phyloP scores from a whole-genome alignment of 805 yeast species.

The Cyberlindnera suaveolens region DNA sequence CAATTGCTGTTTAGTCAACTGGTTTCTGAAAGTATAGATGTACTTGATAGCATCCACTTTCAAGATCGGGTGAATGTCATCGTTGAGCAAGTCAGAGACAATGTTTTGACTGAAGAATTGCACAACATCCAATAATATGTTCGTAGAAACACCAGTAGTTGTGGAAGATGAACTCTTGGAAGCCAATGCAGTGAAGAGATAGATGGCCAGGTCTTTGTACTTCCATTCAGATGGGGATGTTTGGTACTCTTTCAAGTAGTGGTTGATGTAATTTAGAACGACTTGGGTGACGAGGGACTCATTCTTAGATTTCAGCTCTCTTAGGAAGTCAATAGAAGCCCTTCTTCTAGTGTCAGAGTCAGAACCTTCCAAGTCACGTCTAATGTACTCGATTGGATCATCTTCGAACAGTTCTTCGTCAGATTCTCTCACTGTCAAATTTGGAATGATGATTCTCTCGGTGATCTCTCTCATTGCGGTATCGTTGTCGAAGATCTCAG shows the following conservation, averaged over 20 bases:
- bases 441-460: slow-evolving; percentile 82
- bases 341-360: slow-evolving; percentile 90
- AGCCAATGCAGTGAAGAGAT: slow-evolving; percentile 83
- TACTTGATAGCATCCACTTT: slow-evolving; percentile 91
- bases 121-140: slow-evolving; percentile 78
- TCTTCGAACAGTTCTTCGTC: slow-evolving; percentile 95
- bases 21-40: slow-evolving; percentile 85
- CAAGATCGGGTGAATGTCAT: slow-evolving; percentile 63
- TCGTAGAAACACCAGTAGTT: slow-evolving; percentile 83
- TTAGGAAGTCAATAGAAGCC: slow-evolving; percentile 85
- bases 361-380: slow-evolving; percentile 92
- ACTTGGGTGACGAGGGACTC: slow-evolving; percentile 69
- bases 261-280: slow-evolving; percentile 65
- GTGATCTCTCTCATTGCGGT: slow-evolving; percentile 68
- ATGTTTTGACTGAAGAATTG: slow-evolving; percentile 76
- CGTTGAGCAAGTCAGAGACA: slow-evolving; percentile 70
- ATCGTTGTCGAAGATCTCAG: slow-evolving; percentile 55
- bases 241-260: slow-evolving; percentile 50
- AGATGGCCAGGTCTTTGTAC: slow-evolving; percentile 79
- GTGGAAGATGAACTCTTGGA: slow-evolving; percentile 85
- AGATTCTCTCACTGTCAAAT: slow-evolving; percentile 73
- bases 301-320: slow-evolving; percentile 76
- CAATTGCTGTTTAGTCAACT: slow-evolving; percentile 80
- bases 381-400: slow-evolving; percentile 89
- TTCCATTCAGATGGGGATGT: slow-evolving; percentile 61